These are phyloP conservation scores for Penicillium coprophilum DNA, from an alignment of 495 filamentous ascomycete genomes.

Conservation along the genomic window DNA sequence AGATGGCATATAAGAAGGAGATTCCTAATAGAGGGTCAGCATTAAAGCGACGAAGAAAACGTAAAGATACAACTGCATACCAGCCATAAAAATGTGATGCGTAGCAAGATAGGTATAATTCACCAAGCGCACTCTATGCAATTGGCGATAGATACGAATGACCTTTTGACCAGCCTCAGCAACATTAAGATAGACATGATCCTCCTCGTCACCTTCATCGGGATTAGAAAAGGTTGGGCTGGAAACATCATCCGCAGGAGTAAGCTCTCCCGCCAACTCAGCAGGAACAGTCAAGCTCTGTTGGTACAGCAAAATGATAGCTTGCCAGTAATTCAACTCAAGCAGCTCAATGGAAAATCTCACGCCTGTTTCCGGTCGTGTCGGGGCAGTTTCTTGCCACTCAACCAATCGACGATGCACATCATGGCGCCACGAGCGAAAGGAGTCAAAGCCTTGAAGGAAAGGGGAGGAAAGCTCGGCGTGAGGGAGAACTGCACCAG, in stretches of 20 bases:
- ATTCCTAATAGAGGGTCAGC: conserved; percentile 56
- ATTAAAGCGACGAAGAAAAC: conserved; percentile 3
- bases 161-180: conserved; percentile 94
- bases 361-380: conserved; percentile 75
- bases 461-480: conserved; percentile 81
- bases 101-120: conserved; percentile 98
- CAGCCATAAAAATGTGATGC: conserved; percentile 96
- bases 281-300: conserved; percentile 88
- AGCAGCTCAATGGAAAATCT: conserved; percentile 82
- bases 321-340: conserved; percentile 96
- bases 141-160: conserved; percentile 81
- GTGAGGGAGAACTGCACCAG: conserved; percentile 68
- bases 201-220: conserved; percentile 76
- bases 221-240: conserved; percentile 58
- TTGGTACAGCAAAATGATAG: conserved; percentile 93
- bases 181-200: conserved; percentile 87
- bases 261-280: conserved; percentile 75
- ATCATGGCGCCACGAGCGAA: conserved; percentile 84
- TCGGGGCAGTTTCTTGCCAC: conserved; percentile 84
- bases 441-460: conserved; percentile 76
- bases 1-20: conserved; percentile 94
- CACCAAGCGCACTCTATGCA: conserved; percentile 84
- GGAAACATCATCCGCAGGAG: conserved; percentile 64
- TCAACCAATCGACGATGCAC: conserved; percentile 79
- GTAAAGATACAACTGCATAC: conserved; percentile 37